Evolutionary conservation across 352 stramenopile species (phyloP), one percentile per base, ranked within the genome.

Genomic region (Plasmopara viticola): DNA sequence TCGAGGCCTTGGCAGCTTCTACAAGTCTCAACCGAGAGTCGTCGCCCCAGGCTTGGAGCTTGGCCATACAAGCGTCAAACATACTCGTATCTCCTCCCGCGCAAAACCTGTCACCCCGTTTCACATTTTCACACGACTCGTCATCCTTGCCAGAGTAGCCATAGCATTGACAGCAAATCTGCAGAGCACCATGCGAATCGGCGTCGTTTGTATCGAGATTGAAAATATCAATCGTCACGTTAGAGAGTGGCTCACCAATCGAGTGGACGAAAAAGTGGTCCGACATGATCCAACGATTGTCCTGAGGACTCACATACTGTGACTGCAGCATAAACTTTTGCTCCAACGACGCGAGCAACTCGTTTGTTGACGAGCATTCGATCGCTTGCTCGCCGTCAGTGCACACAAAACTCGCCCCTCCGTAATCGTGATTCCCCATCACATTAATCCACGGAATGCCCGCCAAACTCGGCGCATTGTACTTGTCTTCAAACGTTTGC

Each of bases 361-460:
- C 72, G 7, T 17, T 50, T 13, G 62, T 70, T 31, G 66, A 73
- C 9, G 60, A 65, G 51, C 83, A 94, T 18, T 80, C 44, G 0
- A 69, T 58, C 1, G 69, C 68, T 14, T 57, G 37, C 8, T 66
- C 71, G 9, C 66, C 69, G n/a, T 58, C 48, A 5, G 73, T 68
- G 43, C 84, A 94, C n/a, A 89, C 68, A 49, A 74, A 94, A 28
- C 77, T 87, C 5, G 78, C 74, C 5, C 84, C 84, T 41, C 84
- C 81, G 34, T 92, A 90, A 62, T 94, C 84, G 55, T 92, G 84
- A 60, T 94, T 94, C 35, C 84, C 84, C 62, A 90, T 72, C 35
- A 92, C 78, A 31, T 86, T 92, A n/a, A 92, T 66, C 84, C 81
- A 92, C 14, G 81, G 81, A 18, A 92, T 84, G 9, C 58, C 72